Base-by-base conservation (phyloP, 2,329 filamentous ascomycete genomes). In the Aspergillus vadensis region DNA sequence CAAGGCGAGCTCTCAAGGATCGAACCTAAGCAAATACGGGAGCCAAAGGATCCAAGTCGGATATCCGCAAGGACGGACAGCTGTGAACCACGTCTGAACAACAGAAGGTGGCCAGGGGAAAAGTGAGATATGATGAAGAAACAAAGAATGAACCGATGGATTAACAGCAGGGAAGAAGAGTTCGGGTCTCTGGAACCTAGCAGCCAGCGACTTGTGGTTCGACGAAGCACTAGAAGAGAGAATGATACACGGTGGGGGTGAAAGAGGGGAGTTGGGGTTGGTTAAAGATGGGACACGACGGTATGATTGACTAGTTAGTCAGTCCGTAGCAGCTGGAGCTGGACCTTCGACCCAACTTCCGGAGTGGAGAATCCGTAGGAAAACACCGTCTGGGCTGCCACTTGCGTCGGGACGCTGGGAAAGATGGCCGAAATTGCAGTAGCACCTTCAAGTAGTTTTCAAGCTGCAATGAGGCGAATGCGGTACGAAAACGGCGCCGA, bases 1-100 rank as follows among this genome's bases (percentile, higher is more conserved):
- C 72, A 76, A 77, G 74, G 70, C 71, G 69, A 72, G 62, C 56
- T 68, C 63, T 65, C 59, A 60, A 62, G 39, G 64, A 57, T 63
- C 56, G 63, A 58, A 65, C 61, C 50, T 55, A 63, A 59, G 58
- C 32, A 36, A 62, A 65, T 54, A 67, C 57, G 59, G 55, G 64
- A 65, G 61, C 65, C 64, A 66, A 63, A 63, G 64, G 59, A 64
- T 60, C 65, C 55, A 62, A 58, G 60, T 62, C 62, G 60, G 66
- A 65, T 63, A 64, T 63, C 68, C 63, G 65, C 65, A 51, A 58
- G 53, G 58, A 61, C 64, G 48, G 32, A 57, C 63, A 61, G 63
- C 51, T 59, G 63, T 57, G 69, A 70, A 71, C 68, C 69, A 68
- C 57, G 65, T 60, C 65, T 62, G 59, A 61, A 63, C 38, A 36